Base-by-base conservation (phyloP, 306 rosid species). In the Geum urbanum region DNA sequence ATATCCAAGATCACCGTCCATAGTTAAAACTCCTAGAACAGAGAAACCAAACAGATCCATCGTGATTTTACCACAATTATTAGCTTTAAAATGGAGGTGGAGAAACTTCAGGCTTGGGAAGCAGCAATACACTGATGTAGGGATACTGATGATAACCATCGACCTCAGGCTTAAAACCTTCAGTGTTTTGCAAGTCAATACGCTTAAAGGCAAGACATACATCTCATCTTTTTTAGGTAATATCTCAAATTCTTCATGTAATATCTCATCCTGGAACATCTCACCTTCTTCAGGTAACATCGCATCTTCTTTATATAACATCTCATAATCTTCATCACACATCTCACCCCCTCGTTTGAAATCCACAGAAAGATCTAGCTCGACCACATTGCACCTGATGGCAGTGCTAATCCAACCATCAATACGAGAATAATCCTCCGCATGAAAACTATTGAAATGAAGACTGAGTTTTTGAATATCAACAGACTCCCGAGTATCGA, bases 361-460 rank as follows among this genome's bases (percentile, higher is more conserved):
- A 8, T 22, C 6, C 5, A 16, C 3, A 9, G 6, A 5, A 44
- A 63, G 51, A 5, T 5, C 6, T 16, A 63, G n/a, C 3, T 63
- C 51, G 13, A 44, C 51, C 11, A 44, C 51, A 2, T 12, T 20
- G 45, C 11, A 24, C 69, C 11, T 43, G 0, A 14, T 24, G 5
- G 69, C 69, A 19, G 52, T 12, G 18, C 69, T 5, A 6, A 63
- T 44, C 69, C 69, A 63, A 19, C n/a, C 9, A 5, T 63, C 69
- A 12, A 63, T 7, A 2, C 2, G 39, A 19, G n/a, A n/a, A 15
- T 41, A 41, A 41, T 63, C 37, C 35, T 5, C 37, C 1, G 8
- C 4, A 9, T 0, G 14, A 54, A 32, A 54, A 11, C 3, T 2
- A 1, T 10, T 1, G 27, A 14, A 44, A 19, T 8, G 0, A 2